phyloP scores from a whole-genome alignment of 257 asterid species.

The Ilex asprella region DNA sequence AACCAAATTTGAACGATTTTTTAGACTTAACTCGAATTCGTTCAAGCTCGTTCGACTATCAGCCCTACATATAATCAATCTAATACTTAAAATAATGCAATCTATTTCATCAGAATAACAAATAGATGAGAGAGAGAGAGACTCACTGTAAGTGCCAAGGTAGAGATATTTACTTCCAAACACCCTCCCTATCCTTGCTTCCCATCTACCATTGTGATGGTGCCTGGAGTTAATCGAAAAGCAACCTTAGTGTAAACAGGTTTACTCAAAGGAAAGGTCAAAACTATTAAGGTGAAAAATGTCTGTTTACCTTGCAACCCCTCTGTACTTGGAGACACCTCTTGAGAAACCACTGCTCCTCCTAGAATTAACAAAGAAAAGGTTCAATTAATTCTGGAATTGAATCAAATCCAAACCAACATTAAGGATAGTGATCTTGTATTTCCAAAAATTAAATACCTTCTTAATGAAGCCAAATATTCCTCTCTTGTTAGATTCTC shows the following conservation, averaged over 20 bases:
- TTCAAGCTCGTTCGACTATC: no score
- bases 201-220: constrained; percentile 50
- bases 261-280: no score
- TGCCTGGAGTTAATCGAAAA: constrained; percentile 23
- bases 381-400: no score
- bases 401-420: no score
- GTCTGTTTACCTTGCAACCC: constrained; percentile 26
- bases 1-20: no score
- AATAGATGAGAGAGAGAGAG: no score
- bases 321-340: constrained; percentile 41
- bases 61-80: no score
- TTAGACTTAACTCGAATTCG: no score
- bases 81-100: no score
- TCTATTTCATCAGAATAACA: no score
- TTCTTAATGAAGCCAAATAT: constrained; percentile 46
- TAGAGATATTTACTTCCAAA: constrained; percentile 39
- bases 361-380: not conserved
- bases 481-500: constrained; percentile 45
- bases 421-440: no score
- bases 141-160: constrained; percentile 33
- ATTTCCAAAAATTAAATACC: not conserved
- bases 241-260: constrained; percentile 3
- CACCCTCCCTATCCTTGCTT: constrained; percentile 43
- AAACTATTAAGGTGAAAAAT: no score
- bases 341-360: constrained; percentile 38